Evolutionary conservation across 805 yeast genomes (phyloP).

Genomic region (Tetrapisispora arboricola): DNA sequence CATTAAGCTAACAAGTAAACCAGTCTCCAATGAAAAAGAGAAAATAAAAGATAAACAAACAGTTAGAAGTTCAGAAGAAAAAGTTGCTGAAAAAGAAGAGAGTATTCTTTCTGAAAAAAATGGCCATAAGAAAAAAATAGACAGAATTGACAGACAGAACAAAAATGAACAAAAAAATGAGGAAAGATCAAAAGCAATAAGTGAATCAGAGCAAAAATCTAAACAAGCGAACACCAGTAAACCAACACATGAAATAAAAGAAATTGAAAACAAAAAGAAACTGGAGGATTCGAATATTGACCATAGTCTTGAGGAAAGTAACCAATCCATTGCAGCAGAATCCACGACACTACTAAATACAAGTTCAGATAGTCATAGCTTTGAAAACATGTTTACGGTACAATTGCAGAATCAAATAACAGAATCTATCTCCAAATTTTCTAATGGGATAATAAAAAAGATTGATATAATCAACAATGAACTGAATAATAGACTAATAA

Average conservation of each 20-base stretch:
- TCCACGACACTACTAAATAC: slow-evolving; percentile 8
- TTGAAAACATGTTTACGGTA: slow-evolving; percentile 23
- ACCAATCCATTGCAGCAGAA: slow-evolving; percentile 3
- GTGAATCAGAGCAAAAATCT: too few species aligned
- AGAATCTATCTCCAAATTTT: slow-evolving; percentile 27
- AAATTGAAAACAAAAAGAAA: background rate
- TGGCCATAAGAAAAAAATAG: too few species aligned
- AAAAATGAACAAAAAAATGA: too few species aligned
- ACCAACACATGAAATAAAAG: too few species aligned
- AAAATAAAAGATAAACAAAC: too few species aligned
- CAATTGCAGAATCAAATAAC: slow-evolving; percentile 30
- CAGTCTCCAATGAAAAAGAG: too few species aligned
- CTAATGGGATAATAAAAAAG: slow-evolving; percentile 28
- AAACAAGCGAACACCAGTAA: too few species aligned
- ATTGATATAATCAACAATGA: slow-evolving; percentile 31
- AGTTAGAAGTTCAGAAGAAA: too few species aligned
- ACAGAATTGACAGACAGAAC: too few species aligned
- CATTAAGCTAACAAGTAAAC: too few species aligned
- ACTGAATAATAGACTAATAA: slow-evolving; percentile 28
- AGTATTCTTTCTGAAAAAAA: too few species aligned
- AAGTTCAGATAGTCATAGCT: background rate
- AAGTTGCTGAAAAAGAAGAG: too few species aligned
- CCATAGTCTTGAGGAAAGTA: background rate
- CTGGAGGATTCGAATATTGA: background rate
- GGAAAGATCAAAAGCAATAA: background rate